Evolutionary conservation across 2,329 filamentous ascomycete species (phyloP).

Genomic region (Xylaria hypoxylon): DNA sequence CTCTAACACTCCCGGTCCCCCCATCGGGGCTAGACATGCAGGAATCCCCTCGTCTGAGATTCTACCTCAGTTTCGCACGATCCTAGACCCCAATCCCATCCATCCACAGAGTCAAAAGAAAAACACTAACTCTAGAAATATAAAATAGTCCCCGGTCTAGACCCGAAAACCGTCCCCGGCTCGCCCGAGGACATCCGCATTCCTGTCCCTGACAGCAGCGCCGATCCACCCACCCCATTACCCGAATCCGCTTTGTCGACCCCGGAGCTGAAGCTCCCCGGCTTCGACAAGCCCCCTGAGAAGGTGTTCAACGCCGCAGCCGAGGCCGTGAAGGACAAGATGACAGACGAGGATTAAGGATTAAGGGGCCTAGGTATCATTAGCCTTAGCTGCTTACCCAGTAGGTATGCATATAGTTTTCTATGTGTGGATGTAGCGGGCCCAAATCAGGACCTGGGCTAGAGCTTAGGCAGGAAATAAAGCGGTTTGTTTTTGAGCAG

Average conservation of each 20-base stretch:
- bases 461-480: not conserved
- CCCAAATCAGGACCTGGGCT: not conserved
- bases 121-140: conserved; percentile 19
- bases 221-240: conserved; percentile 56
- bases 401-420: not conserved
- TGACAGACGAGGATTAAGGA: conserved; percentile 50
- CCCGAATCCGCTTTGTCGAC: conserved; percentile 63
- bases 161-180: conserved; percentile 75
- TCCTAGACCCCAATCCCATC: not conserved
- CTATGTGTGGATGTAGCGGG: not conserved
- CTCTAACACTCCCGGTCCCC: not conserved
- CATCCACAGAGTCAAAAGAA: not conserved
- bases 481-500: not conserved
- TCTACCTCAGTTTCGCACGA: not conserved
- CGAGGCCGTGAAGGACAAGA: conserved; percentile 50
- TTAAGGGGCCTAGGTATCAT: not conserved
- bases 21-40: not conserved
- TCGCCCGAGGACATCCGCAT: conserved; percentile 86
- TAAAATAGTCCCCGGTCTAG: conserved; percentile 67
- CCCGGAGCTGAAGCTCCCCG: conserved; percentile 55
- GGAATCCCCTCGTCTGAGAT: not conserved
- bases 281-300: conserved; percentile 46
- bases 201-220: conserved; percentile 67
- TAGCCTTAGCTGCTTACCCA: not conserved
- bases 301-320: conserved; percentile 49